phyloP scores from a whole-genome alignment of 1,284 basidiomycete species.

The Moesziomyces globuligerus region DNA sequence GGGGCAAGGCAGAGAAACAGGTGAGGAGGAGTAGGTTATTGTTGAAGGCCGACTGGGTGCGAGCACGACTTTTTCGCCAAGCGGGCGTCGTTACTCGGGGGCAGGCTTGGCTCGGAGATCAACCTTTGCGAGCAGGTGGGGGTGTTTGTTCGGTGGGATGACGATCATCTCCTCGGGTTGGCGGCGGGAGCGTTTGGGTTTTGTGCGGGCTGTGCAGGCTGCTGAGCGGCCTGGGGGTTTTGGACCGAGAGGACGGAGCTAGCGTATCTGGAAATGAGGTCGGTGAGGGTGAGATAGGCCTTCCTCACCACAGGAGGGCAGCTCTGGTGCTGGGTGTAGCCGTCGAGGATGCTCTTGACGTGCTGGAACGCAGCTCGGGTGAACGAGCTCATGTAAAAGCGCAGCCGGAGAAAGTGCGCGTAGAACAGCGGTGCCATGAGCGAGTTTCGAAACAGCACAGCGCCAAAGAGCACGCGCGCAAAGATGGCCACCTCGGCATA shows the following conservation, averaged over 20 bases:
- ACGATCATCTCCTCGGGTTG: no score
- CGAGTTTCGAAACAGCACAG: slow-evolving; percentile 63
- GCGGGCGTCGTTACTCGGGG: no score
- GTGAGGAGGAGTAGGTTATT: no score
- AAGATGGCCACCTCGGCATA: slow-evolving; percentile 67
- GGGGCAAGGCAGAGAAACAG: no score
- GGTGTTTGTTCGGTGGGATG: no score
- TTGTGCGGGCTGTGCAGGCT: no score
- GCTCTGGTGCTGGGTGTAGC: slow-evolving; percentile 54
- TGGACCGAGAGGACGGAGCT: slow-evolving; percentile 62
- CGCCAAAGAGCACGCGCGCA: slow-evolving; percentile 63
- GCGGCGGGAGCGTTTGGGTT: no score
- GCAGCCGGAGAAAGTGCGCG: slow-evolving; percentile 63
- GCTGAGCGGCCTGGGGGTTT: slow-evolving; percentile 4
- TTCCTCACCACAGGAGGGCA: slow-evolving; percentile 62
- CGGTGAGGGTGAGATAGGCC: slow-evolving; percentile 61
- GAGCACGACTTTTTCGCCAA: no score
- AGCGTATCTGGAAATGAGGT: slow-evolving; percentile 62
- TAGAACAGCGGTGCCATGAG: slow-evolving; percentile 63
- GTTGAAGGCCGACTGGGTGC: no score
- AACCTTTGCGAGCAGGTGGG: no score
- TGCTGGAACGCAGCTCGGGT: slow-evolving; percentile 65
- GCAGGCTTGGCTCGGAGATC: no score
- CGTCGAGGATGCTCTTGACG: slow-evolving; percentile 58
- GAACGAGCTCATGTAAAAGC: slow-evolving; percentile 67